Evolutionary conservation across 2,329 filamentous ascomycete genomes (phyloP).

Genomic region (Sporothrix brunneoviolacea): DNA sequence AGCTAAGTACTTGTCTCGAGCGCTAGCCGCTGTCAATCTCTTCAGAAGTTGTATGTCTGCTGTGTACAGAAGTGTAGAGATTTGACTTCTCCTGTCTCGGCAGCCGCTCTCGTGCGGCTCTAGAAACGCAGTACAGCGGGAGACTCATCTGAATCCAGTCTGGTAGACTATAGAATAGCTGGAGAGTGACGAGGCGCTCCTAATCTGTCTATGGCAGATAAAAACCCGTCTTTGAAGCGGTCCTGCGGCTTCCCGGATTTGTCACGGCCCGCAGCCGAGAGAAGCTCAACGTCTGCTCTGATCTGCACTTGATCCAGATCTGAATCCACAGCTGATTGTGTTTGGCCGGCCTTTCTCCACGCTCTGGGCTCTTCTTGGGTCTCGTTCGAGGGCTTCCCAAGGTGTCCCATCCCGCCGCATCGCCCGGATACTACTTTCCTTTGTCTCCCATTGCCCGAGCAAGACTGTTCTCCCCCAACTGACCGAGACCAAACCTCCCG

Average conservation of each 20-base stretch:
- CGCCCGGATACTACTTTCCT: not conserved
- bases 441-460: not conserved
- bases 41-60: constrained; percentile 28
- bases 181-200: constrained; percentile 19
- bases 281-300: not conserved
- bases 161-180: constrained; percentile 34
- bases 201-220: constrained; percentile 21
- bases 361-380: too few species aligned
- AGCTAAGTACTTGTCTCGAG: constrained; percentile 58
- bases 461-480: not conserved
- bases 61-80: not conserved
- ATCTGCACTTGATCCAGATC: not conserved
- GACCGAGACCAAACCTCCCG: not conserved
- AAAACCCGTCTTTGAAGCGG: not conserved
- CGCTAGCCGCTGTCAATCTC: constrained; percentile 40
- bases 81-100: too few species aligned
- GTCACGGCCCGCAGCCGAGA: not conserved
- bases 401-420: too few species aligned
- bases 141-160: constrained; percentile 29
- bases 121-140: not conserved
- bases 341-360: too few species aligned
- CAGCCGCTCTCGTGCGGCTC: not conserved
- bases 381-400: too few species aligned
- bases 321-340: too few species aligned
- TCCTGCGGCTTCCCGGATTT: not conserved